phyloP scores from a whole-genome alignment of 495 filamentous ascomycete species.

The Penicillium crystallinum region DNA sequence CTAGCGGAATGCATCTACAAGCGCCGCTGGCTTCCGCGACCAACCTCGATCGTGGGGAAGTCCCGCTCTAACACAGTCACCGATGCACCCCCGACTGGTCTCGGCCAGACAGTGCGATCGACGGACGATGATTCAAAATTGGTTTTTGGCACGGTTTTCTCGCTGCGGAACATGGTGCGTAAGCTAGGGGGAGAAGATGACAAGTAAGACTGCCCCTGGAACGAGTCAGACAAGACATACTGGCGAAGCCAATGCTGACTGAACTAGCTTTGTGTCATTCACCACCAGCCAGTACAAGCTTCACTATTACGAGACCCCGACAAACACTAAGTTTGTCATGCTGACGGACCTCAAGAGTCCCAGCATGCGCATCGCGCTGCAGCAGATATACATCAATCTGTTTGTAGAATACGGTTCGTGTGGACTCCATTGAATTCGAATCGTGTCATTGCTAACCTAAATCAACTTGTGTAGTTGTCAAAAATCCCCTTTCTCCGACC shows the following conservation, averaged over 20 bases:
- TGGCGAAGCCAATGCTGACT: background rate
- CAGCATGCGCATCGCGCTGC: constrained; percentile 86
- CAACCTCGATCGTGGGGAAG: constrained; percentile 39
- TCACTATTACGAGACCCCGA: constrained; percentile 97
- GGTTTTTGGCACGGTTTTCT: constrained; percentile 95
- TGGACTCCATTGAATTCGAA: background rate
- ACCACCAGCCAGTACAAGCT: constrained; percentile 93
- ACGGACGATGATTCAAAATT: constrained; percentile 89
- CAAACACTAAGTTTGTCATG: constrained; percentile 93
- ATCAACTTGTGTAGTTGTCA: constrained; percentile 60
- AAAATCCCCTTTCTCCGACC: constrained; percentile 84
- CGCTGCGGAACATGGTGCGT: constrained; percentile 91
- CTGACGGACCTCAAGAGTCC: constrained; percentile 84
- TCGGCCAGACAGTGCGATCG: constrained; percentile 48
- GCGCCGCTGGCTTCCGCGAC: constrained; percentile 63
- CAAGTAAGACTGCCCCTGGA: constrained; percentile 40
- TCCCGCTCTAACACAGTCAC: constrained; percentile 30
- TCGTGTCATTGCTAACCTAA: constrained; percentile 5
- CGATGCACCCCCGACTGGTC: constrained; percentile 28
- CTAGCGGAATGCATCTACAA: constrained; percentile 97
- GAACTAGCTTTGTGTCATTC: constrained; percentile 72
- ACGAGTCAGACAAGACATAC: background rate
- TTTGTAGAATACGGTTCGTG: constrained; percentile 87
- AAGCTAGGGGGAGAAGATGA: constrained; percentile 90
- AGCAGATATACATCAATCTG: constrained; percentile 97